These are phyloP conservation scores for Sugiyamaella neomexicana DNA, from an alignment of 1,139 yeast genomes.

Conservation along the genomic window DNA sequence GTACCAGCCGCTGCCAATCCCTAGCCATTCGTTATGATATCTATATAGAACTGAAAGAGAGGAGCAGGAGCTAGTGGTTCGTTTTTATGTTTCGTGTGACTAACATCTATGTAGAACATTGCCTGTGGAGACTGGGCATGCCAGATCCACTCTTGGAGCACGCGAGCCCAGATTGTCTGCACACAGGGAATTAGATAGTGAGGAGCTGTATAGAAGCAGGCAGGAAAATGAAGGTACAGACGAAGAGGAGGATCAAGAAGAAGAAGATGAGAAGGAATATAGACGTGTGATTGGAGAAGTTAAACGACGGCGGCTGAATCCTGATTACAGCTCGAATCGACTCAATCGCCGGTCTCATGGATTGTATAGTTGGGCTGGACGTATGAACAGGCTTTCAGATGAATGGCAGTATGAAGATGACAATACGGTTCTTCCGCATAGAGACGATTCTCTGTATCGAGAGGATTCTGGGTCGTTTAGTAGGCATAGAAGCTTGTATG, in stretches of 20 bases:
- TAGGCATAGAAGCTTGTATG: not conserved
- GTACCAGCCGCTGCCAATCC: not conserved
- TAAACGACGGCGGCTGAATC: not conserved
- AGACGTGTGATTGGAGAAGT: not conserved
- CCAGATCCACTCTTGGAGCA: too few species aligned
- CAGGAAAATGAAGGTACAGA: not conserved
- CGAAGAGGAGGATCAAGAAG: not conserved
- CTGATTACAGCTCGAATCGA: not conserved
- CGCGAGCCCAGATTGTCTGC: not conserved
- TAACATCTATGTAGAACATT: not conserved
- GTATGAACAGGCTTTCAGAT: too few species aligned
- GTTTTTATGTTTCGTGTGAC: not conserved
- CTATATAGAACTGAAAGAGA: not conserved
- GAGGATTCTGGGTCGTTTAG: not conserved
- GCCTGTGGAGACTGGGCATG: too few species aligned
- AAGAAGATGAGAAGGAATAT: not conserved
- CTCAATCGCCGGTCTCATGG: not conserved
- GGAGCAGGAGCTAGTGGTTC: not conserved
- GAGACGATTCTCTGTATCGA: not conserved
- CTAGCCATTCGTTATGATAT: not conserved
- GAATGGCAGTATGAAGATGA: not conserved
- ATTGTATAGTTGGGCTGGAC: not conserved
- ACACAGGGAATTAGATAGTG: not conserved
- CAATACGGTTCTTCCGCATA: not conserved
- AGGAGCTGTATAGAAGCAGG: not conserved